Base-by-base conservation (phyloP, 768 basidiomycete genomes). In the Pisolithus microcarpus region DNA sequence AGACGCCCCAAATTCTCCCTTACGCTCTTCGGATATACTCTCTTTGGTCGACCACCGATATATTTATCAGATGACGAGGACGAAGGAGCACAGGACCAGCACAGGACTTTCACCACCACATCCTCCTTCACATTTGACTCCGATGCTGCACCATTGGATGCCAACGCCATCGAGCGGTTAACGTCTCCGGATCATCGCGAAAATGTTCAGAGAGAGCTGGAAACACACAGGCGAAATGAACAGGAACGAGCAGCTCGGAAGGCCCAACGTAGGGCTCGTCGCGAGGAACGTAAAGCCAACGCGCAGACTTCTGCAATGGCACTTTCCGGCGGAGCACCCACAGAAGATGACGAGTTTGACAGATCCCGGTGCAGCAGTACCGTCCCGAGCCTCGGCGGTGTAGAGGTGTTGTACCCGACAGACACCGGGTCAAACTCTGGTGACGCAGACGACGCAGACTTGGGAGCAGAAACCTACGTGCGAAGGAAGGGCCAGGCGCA, bases 121-220 rank as follows among this genome's bases (percentile, higher is more conserved):
- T 69, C 67, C 19, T 65, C 72, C 3, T 66, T 70, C 5, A 82
- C 82, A 5, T 74, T 85, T 39, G 86, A 87, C 64, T 80, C 82
- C 0, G 86, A 87, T 54, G 85, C 86, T 3, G 78, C 84, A 5
- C 79, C 79, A 1, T 69, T 88, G 13, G 82, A 84, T 46, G 64
- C 77, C 7, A 72, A 76, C 9, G 69, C 74, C 16, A 85, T 88
- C 49, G 76, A 72, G 46, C 71, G 70, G 26, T 58, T 82, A 36
- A 75, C 80, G 6, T 70, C 73, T 0, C 71, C 74, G 0, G 71
- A 66, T 53, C 72, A 68, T 15, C 48, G 46, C 21, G 68, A 61
- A 3, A 66, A 58, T 28, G 65, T 67, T 34, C 67, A 52, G 62
- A 61, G 57, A 7, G 64, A 61, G 44, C 61, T 37, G 50, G 65